A percentile compares a stretch with the other conserved stretches of the same genome.
Conservation (phyloP, 2,329 filamentous ascomycete species). For the Colletotrichum liaoningense region DNA sequence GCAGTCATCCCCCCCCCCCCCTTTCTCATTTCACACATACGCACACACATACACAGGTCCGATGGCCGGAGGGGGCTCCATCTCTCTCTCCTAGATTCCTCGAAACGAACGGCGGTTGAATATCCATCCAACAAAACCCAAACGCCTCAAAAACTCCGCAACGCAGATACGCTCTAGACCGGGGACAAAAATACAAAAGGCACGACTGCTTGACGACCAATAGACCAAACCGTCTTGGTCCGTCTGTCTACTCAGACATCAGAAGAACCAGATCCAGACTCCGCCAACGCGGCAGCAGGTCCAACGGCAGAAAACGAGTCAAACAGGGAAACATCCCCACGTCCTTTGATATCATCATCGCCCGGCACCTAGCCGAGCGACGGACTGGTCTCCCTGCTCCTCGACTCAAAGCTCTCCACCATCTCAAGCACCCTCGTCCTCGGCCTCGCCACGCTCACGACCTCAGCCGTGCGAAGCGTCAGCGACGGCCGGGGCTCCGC, state of each 20-base stretch:
- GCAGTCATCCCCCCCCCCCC: too few species aligned
- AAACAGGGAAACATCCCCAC: neutral
- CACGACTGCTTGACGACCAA: too few species aligned
- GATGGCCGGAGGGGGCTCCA: too few species aligned
- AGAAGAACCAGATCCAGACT: too few species aligned
- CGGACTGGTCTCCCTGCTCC: slow-evolving; percentile 54
- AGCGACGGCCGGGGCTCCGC: slow-evolving; percentile 44
- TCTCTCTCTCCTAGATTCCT: neutral
- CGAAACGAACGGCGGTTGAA: neutral
- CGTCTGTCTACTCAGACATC: too few species aligned
- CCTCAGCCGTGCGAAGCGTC: slow-evolving; percentile 58
- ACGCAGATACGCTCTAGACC: too few species aligned
- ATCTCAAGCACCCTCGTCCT: slow-evolving; percentile 63
- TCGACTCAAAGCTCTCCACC: slow-evolving; percentile 66
- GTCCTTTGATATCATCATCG: neutral
- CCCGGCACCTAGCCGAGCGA: slow-evolving; percentile 13
- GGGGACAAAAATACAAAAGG: too few species aligned
- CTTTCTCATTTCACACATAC: neutral
- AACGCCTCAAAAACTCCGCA: too few species aligned
- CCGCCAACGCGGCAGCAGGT: neutral
- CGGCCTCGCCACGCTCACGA: slow-evolving; percentile 55
- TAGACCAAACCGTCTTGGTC: too few species aligned
- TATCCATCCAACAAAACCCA: too few species aligned
- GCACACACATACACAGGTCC: too few species aligned
- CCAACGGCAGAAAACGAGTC: neutral